Base-by-base conservation (phyloP, 352 stramenopile species). In the Globisporangium middletonii region DNA sequence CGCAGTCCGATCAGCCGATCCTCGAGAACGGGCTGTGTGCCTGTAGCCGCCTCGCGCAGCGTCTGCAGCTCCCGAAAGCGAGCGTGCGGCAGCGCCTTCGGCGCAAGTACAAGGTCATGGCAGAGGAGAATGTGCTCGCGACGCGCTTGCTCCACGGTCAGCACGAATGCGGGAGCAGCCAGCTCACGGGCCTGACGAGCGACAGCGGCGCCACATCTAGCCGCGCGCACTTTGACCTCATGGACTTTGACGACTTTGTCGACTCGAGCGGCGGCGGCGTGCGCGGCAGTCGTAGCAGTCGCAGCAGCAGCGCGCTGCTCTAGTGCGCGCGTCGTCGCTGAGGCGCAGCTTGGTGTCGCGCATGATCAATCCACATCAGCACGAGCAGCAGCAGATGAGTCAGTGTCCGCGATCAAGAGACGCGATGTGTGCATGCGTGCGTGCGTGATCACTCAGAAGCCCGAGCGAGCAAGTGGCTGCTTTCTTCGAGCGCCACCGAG, bases 21-120 rank as follows among this genome's bases (percentile, higher is more conserved):
- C 61, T 77, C 18, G 69, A 81, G 23, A 75, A 80, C 52, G 72
- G 73, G 5, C 51, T 71, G 15, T 86, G 78, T 28, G 57, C 63
- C 5, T 88, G 75, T 48, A 72, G 78, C n/a, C 77, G 83, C 42
- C 59, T 86, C 19, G 77, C 77, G 28, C 79, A 87, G 55, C 66
- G 75, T 3, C 53, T 88, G 9, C 70, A 78, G 48, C 28, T 71
- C 1, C 68, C 75, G 35, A 86, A 79, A 50, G 48, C 55, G 1
- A 54, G 47, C 23, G 64, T 59, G 2, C 57, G 68, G 26, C 68
- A 59, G 0, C 37, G 46, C 7, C 70, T 72, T 55, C 75, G 69
- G 1, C 75, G 71, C 26, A 81, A 72, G 66, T 58, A 64, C 12
- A 71, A 71, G 41, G 47, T 26, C n/a, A 53, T 60, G 27, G 69